Percentiles rank a stretch among this genome's conserved stretches.
Conservation (phyloP, 345 rosid genomes). For the Moringa oleifera region DNA sequence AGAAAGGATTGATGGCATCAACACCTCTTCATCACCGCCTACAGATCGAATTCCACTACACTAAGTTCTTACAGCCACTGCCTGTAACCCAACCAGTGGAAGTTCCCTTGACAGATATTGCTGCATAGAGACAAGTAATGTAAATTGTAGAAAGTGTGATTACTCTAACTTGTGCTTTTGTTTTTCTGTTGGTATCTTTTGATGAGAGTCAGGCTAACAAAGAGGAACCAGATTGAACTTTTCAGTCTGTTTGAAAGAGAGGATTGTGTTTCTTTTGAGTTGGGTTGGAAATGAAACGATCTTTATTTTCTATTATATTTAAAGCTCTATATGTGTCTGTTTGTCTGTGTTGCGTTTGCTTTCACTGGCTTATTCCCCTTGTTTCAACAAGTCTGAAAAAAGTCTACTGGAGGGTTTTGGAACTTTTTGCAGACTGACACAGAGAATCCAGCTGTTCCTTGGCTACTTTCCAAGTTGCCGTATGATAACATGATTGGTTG, state of each 20-base stretch:
- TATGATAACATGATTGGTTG: too few species aligned
- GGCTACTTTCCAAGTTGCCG: too few species aligned
- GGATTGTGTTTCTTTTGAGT: not conserved
- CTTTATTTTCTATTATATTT: too few species aligned
- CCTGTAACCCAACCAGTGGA: slow-evolving; percentile 4
- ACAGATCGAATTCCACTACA: slow-evolving; percentile 64
- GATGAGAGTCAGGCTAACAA: not conserved
- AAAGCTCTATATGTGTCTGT: too few species aligned
- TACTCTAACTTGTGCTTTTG: not conserved
- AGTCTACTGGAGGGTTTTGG: too few species aligned
- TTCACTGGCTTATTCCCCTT: too few species aligned
- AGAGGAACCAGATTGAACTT: not conserved
- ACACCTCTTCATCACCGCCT: slow-evolving; percentile 58
- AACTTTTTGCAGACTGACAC: too few species aligned
- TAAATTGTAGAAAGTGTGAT: slow-evolving; percentile 1
- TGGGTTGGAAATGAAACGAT: not conserved
- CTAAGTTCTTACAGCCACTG: slow-evolving; percentile 18
- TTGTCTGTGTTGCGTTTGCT: too few species aligned
- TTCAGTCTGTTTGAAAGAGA: not conserved
- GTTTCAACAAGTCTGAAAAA: too few species aligned
- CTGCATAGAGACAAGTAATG: not conserved
- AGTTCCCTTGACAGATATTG: not conserved
- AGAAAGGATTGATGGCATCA: slow-evolving; percentile 51
- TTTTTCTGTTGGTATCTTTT: not conserved
- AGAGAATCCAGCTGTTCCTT: too few species aligned